phyloP scores from a whole-genome alignment of 169 alveolate genomes.

The Cystoisospora suis region DNA sequence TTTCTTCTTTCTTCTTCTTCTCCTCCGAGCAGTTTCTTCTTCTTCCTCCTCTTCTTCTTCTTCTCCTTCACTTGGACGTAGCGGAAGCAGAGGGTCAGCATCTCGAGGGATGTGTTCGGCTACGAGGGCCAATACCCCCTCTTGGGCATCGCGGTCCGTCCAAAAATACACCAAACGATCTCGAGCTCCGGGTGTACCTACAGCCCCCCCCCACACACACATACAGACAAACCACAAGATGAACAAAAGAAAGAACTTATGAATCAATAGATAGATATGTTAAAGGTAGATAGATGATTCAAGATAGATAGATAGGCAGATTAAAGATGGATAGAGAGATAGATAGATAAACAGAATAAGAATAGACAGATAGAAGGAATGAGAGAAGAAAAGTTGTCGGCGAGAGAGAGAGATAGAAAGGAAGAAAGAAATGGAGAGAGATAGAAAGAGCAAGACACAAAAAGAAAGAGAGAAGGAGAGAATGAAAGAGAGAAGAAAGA shows the following conservation, averaged over 20 bases:
- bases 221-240: too few species aligned
- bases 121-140: not conserved
- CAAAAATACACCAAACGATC: conserved; percentile 36
- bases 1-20: not conserved
- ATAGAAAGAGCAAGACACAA: too few species aligned
- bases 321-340: too few species aligned
- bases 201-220: not conserved
- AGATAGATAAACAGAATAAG: too few species aligned
- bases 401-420: too few species aligned
- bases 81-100: conserved; percentile 8
- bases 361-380: too few species aligned
- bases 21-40: not conserved
- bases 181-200: not conserved
- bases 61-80: not conserved
- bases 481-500: not conserved
- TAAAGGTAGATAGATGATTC: too few species aligned
- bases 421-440: too few species aligned
- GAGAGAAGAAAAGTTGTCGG: too few species aligned
- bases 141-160: conserved; percentile 7
- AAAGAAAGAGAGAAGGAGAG: not conserved
- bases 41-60: not conserved
- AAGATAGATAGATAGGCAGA: too few species aligned
- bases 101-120: conserved; percentile 46
- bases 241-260: too few species aligned
- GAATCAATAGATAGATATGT: too few species aligned